Conservation (phyloP, 768 basidiomycete genomes). For the Podaxis sp. region DNA sequence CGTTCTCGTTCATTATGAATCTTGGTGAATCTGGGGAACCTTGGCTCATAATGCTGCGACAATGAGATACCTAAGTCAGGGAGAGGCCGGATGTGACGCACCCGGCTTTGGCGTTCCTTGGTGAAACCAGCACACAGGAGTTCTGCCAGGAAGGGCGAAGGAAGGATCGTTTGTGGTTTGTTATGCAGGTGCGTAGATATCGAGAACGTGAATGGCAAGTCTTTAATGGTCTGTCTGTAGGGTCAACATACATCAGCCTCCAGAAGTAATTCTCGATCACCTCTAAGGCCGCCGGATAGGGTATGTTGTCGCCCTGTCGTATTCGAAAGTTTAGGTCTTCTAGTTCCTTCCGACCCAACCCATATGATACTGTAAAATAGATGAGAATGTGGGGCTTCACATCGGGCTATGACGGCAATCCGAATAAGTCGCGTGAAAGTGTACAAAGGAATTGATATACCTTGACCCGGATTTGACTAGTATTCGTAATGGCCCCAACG, state of each 20-base stretch:
- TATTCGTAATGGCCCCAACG: constrained; percentile 64
- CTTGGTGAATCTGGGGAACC: constrained; percentile 81
- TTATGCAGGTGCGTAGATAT: constrained; percentile 45
- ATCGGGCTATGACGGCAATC: constrained; percentile 31
- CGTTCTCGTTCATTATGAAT: constrained; percentile 61
- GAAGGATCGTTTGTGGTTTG: constrained; percentile 57
- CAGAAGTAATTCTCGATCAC: neutral
- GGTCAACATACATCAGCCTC: constrained; percentile 2
- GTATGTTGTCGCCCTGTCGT: constrained; percentile 40
- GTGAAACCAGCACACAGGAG: constrained; percentile 84
- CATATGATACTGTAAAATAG: constrained; percentile 79
- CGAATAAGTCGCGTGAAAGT: neutral
- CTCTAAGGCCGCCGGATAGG: constrained; percentile 21
- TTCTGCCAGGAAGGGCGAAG: constrained; percentile 66
- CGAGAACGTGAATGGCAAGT: constrained; percentile 56
- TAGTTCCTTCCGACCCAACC: constrained; percentile 61
- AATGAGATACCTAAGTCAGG: constrained; percentile 9
- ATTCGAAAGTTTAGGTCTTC: constrained; percentile 74
- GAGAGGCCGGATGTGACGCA: constrained; percentile 28
- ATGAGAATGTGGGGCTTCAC: constrained; percentile 63
- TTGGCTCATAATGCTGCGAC: constrained; percentile 73
- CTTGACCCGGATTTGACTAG: constrained; percentile 34
- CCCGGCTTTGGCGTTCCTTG: constrained; percentile 58
- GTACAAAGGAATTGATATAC: constrained; percentile 24
- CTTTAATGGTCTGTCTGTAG: constrained; percentile 20